These are phyloP conservation scores for Suhomyces kunorum DNA, from an alignment of 1,139 yeast genomes.

Conservation along the genomic window DNA sequence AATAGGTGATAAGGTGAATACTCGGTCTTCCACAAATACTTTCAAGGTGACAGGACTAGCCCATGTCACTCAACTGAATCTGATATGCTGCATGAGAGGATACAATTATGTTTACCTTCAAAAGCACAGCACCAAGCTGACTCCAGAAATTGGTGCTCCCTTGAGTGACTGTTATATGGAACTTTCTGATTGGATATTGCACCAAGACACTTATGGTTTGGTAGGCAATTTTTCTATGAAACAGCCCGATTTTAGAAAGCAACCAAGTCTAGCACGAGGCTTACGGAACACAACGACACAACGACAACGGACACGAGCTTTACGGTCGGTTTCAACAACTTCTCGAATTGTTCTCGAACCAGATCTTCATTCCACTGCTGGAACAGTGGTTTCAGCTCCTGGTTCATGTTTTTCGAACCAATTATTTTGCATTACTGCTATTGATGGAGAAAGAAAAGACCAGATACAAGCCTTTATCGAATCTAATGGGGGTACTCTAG, in stretches of 20 bases:
- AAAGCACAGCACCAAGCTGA: constrained; percentile 22
- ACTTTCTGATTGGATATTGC: constrained; percentile 42
- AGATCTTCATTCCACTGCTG: background rate
- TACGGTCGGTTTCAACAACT: background rate
- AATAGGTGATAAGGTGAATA: constrained; percentile 35
- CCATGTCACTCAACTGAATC: constrained; percentile 13
- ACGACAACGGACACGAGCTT: constrained; percentile 9
- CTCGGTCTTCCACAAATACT: constrained; percentile 21
- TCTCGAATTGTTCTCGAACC: constrained; percentile 1
- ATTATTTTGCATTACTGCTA: constrained; percentile 41
- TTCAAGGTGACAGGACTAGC: constrained; percentile 50
- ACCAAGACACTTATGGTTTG: constrained; percentile 31
- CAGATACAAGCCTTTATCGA: constrained; percentile 38
- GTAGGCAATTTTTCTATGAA: background rate
- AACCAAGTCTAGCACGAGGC: background rate
- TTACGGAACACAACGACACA: constrained; percentile 13
- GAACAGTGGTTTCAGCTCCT: background rate
- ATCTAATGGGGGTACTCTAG: constrained; percentile 54
- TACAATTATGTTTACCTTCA: constrained; percentile 49
- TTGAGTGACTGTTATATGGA: constrained; percentile 35
- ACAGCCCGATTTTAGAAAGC: background rate
- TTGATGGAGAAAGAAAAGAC: constrained; percentile 37
- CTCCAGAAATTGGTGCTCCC: constrained; percentile 17
- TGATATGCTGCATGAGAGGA: constrained; percentile 58
- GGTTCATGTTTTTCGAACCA: constrained; percentile 1